A percentile compares a stretch with the other conserved stretches of the same genome.
These are phyloP conservation scores for Withania somnifera DNA, from an alignment of 305 asterid genomes.

Conservation along the genomic window DNA sequence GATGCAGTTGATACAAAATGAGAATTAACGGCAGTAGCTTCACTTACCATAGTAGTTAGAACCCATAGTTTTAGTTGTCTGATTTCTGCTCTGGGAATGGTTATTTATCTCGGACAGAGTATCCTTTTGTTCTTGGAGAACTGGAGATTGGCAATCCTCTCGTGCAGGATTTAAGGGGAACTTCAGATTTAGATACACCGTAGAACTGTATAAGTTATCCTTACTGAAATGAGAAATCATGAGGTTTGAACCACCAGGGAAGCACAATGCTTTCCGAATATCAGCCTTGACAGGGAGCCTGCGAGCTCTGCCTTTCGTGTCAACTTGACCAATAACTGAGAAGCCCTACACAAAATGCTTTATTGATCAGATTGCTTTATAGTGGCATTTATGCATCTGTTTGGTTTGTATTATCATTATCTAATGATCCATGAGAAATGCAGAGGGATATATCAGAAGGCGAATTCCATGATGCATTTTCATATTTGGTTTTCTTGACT, in stretches of 20 bases:
- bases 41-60: slow-evolving; percentile 22
- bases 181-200: slow-evolving; percentile 19
- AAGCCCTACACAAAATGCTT: slow-evolving; percentile 46
- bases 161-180: slow-evolving; percentile 22
- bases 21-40: not conserved
- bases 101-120: slow-evolving; percentile 12
- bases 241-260: slow-evolving; percentile 82
- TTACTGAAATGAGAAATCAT: slow-evolving; percentile 55
- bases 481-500: not conserved
- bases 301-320: slow-evolving; percentile 57
- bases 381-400: not conserved
- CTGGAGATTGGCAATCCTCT: slow-evolving; percentile 8
- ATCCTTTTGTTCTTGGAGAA: slow-evolving; percentile 18
- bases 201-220: slow-evolving; percentile 20
- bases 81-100: slow-evolving; percentile 23
- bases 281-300: slow-evolving; percentile 71
- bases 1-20: not conserved
- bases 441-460: not conserved
- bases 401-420: not conserved
- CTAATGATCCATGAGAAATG: not conserved
- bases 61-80: slow-evolving; percentile 12
- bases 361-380: not conserved
- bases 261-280: slow-evolving; percentile 71
- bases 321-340: slow-evolving; percentile 66
- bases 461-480: not conserved